Percentiles rank a stretch among this genome's conserved stretches.
These are phyloP conservation scores for Lodderomyces parapsilosis DNA, from an alignment of 1,139 yeast genomes.

Conservation along the genomic window DNA sequence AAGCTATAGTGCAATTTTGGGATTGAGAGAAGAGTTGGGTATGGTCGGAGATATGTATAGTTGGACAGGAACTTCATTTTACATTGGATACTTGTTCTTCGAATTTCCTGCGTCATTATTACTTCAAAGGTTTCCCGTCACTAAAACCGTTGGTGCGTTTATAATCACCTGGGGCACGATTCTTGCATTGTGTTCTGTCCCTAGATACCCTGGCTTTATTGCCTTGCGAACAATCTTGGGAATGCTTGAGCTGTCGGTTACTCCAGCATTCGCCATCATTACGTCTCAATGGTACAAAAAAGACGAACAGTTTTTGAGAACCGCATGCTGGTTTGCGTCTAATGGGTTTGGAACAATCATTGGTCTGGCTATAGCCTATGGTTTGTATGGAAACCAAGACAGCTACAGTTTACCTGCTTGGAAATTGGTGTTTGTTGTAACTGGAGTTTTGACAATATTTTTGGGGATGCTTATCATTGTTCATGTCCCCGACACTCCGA, in stretches of 20 bases:
- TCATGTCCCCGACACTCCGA: constrained; percentile 30
- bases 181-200: constrained; percentile 27
- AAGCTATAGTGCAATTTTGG: constrained; percentile 61
- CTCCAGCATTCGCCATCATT: constrained; percentile 60
- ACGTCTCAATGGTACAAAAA: constrained; percentile 29
- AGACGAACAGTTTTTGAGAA: constrained; percentile 24
- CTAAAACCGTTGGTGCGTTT: constrained; percentile 23
- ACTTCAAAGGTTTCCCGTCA: constrained; percentile 37
- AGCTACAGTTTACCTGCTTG: constrained; percentile 24
- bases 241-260: constrained; percentile 49
- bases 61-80: constrained; percentile 59
- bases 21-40: constrained; percentile 45
- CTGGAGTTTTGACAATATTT: constrained; percentile 28
- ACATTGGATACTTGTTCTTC: constrained; percentile 50
- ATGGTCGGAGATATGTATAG: constrained; percentile 54
- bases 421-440: constrained; percentile 32
- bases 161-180: constrained; percentile 32
- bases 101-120: constrained; percentile 45
- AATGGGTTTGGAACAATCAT: constrained; percentile 31
- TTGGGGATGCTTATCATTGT: constrained; percentile 24
- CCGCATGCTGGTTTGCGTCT: constrained; percentile 30
- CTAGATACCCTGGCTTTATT: constrained; percentile 30
- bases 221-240: constrained; percentile 44
- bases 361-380: constrained; percentile 26
- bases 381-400: constrained; percentile 17